These are phyloP conservation scores for Clavispora asparagi DNA, from an alignment of 805 yeast genomes.

Conservation along the genomic window DNA sequence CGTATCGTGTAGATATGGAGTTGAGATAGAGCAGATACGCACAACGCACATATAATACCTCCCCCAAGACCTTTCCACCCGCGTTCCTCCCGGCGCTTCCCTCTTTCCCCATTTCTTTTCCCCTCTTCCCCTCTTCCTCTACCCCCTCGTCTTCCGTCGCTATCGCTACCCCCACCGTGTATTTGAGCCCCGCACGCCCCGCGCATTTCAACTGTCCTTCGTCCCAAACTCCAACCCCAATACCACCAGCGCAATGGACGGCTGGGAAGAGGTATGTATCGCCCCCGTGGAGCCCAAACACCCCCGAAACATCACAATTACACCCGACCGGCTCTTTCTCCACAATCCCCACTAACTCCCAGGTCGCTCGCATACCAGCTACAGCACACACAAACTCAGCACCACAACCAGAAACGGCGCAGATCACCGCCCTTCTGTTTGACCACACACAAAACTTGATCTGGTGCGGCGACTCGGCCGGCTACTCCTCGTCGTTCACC, in stretches of 20 bases:
- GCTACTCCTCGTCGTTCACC: constrained; percentile 36
- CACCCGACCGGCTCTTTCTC: neutral
- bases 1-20: too few relatives aligned
- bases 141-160: too few relatives aligned
- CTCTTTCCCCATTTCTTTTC: too few relatives aligned
- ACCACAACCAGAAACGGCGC: constrained; percentile 6
- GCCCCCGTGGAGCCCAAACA: neutral
- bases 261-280: constrained; percentile 45
- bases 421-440: constrained; percentile 38
- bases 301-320: neutral
- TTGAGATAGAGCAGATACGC: too few relatives aligned
- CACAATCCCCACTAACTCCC: constrained; percentile 9
- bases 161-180: too few relatives aligned
- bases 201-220: neutral
- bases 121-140: too few relatives aligned
- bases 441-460: constrained; percentile 71
- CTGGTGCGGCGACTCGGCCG: constrained; percentile 78
- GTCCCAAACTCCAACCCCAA: neutral
- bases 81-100: too few relatives aligned
- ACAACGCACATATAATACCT: too few relatives aligned
- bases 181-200: neutral
- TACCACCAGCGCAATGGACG: constrained; percentile 35
- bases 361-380: constrained; percentile 30
- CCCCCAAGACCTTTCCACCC: too few relatives aligned
- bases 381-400: constrained; percentile 4